phyloP scores from a whole-genome alignment of 345 rosid species.

The Euphorbia lathyris region DNA sequence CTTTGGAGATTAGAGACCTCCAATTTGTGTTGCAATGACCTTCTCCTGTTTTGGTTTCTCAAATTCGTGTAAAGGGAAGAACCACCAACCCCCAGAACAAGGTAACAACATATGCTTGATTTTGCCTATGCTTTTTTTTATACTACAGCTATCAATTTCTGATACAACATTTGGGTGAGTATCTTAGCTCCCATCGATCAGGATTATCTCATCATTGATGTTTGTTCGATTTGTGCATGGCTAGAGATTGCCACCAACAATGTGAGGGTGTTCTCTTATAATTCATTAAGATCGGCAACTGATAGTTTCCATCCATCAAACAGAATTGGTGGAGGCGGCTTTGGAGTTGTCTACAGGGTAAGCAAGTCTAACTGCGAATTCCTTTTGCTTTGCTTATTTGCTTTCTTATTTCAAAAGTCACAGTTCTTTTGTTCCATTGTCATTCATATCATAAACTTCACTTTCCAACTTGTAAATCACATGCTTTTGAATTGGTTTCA shows the following conservation, averaged over 20 bases:
- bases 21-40: slow-evolving; percentile 42
- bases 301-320: slow-evolving; percentile 57
- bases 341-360: slow-evolving; percentile 87
- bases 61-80: slow-evolving; percentile 30
- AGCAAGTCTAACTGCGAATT: slow-evolving; percentile 14
- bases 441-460: too few relatives aligned
- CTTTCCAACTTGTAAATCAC: too few relatives aligned
- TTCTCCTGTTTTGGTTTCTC: slow-evolving; percentile 48
- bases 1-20: slow-evolving; percentile 13
- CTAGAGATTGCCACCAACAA: slow-evolving; percentile 63
- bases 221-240: slow-evolving; percentile 16
- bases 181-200: not conserved
- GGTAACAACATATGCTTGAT: too few relatives aligned
- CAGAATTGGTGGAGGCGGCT: slow-evolving; percentile 77
- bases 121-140: too few relatives aligned
- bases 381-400: slow-evolving; percentile 10
- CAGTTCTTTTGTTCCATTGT: too few relatives aligned
- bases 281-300: slow-evolving; percentile 76
- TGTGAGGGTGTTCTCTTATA: slow-evolving; percentile 67
- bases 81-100: slow-evolving; percentile 34
- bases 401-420: too few relatives aligned
- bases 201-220: too few relatives aligned
- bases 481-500: too few relatives aligned
- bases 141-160: too few relatives aligned
- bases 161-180: too few relatives aligned